These are phyloP conservation scores for Adansonia gregorii DNA, from an alignment of 441 rosid genomes.

Conservation along the genomic window DNA sequence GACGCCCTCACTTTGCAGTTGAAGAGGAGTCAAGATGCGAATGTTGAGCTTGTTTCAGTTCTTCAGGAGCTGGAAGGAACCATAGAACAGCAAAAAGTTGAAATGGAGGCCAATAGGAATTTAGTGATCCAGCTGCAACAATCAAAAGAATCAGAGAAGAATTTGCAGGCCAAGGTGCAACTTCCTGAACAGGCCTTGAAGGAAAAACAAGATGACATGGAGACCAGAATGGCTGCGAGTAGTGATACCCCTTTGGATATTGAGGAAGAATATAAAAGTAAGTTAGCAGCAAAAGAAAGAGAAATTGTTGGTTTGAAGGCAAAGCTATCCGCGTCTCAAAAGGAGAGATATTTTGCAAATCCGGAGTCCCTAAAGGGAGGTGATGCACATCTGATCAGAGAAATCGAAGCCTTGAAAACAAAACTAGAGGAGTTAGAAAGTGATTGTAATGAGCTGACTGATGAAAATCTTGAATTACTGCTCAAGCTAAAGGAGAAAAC, in stretches of 20 bases:
- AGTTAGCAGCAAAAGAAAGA: constrained; percentile 39
- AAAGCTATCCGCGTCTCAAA: constrained; percentile 32
- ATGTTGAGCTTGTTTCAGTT: constrained; percentile 61
- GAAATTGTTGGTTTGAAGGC: constrained; percentile 38
- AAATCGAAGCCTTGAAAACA: constrained; percentile 45
- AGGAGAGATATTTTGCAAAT: constrained; percentile 25
- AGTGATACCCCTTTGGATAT: constrained; percentile 21
- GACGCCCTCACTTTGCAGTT: constrained; percentile 52
- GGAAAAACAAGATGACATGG: constrained; percentile 27
- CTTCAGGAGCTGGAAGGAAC: constrained; percentile 63
- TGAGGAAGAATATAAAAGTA: constrained; percentile 33
- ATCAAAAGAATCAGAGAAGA: constrained; percentile 47
- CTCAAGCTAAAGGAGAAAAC: constrained; percentile 54
- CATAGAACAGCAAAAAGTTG: constrained; percentile 52
- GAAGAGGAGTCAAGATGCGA: constrained; percentile 64
- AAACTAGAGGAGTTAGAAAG: constrained; percentile 60
- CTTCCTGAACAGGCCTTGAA: constrained; percentile 45
- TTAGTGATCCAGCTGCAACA: constrained; percentile 38
- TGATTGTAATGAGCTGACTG: constrained; percentile 68
- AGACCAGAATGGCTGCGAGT: constrained; percentile 20
- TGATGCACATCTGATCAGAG: constrained; percentile 33
- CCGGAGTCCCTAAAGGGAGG: constrained; percentile 21
- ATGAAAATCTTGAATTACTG: constrained; percentile 62
- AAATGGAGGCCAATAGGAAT: constrained; percentile 42
- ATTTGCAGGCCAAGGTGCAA: constrained; percentile 42